Evolutionary conservation across 495 filamentous ascomycete species (phyloP), one percentile per base, ranked within the genome.

Genomic region (Aeminium ludgeri): DNA sequence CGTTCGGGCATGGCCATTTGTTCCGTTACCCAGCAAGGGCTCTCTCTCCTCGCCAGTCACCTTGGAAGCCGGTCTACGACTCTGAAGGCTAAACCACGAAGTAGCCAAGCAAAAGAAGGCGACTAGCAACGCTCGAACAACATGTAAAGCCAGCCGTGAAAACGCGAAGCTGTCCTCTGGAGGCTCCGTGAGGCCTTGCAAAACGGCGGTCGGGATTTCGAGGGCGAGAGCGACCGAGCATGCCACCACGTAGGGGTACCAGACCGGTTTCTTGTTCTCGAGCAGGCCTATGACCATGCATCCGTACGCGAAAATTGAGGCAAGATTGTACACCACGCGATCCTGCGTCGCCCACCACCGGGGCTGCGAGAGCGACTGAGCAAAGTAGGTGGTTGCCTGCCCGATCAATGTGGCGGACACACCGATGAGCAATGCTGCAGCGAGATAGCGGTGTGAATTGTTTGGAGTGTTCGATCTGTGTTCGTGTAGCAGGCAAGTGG

Each of bases 401-500:
- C 20, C 38, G 2, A 45, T 20, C 19, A 44, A 11, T 2, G 42
- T 45, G 10, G 37, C 13, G 10, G 27, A 10, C 6, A 45, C 20
- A 10, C 15, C 33, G 8, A 20, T 6, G 12, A 45, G 34, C 20
- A 41, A 13, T 16, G 32, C 29, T 10, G 27, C 20, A 1, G 41
- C 41, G 8, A 15, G 8, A 33, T 45, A 45, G 34, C 45, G 33
- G 20, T 39, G 18, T 3, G 27, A 7, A 1, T 33, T 3, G 3
- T 4, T 17, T 3, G 25, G 6, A 1, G 12, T 16, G 1, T 35
- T 30, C 6, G 34, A 10, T 25, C 23, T 8, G 23, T 8, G 46
- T 17, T 38, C 10, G 11, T 49, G 46, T 3, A 49, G 42, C 10
- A 45, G 33, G 38, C 41, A 45, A 7, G 41, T 43, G 4, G 46